phyloP scores from a whole-genome alignment of 192 early-diverging fungal species.

The Oehlia diaphana region DNA sequence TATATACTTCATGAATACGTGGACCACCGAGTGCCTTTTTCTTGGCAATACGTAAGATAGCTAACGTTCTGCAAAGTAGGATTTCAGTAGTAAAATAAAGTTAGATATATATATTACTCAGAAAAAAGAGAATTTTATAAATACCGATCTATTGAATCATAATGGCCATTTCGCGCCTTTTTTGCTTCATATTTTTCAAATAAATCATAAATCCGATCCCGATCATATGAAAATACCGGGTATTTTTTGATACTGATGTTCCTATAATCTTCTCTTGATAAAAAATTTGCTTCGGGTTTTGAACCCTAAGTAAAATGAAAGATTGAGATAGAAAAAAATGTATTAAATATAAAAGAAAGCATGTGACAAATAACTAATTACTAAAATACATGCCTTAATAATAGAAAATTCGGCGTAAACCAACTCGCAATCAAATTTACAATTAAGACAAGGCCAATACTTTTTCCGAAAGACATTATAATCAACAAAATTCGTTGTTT shows the following conservation, averaged over 20 bases:
- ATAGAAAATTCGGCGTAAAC: slow-evolving; percentile 21
- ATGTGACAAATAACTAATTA: background rate
- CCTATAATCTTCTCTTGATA: slow-evolving; percentile 19
- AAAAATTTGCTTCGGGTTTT: background rate
- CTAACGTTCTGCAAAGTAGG: background rate
- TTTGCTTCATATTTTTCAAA: slow-evolving; percentile 15
- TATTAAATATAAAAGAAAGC: background rate
- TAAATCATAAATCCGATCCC: slow-evolving; percentile 20
- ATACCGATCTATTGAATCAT: slow-evolving; percentile 17
- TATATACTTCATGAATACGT: slow-evolving; percentile 27
- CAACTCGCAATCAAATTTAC: background rate
- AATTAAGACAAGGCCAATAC: background rate
- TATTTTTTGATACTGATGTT: slow-evolving; percentile 1
- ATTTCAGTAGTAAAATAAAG: background rate
- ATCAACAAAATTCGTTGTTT: background rate
- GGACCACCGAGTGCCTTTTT: background rate
- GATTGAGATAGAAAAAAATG: background rate
- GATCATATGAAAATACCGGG: background rate
- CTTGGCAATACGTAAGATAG: slow-evolving; percentile 23
- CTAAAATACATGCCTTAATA: background rate
- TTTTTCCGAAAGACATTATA: background rate
- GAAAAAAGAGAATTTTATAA: background rate
- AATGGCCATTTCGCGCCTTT: background rate
- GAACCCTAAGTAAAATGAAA: background rate
- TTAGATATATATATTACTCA: background rate